A percentile compares a stretch with the other conserved stretches of the same genome.
phyloP scores from a whole-genome alignment of 805 yeast genomes.

The Zygosaccharomyces lentus region DNA sequence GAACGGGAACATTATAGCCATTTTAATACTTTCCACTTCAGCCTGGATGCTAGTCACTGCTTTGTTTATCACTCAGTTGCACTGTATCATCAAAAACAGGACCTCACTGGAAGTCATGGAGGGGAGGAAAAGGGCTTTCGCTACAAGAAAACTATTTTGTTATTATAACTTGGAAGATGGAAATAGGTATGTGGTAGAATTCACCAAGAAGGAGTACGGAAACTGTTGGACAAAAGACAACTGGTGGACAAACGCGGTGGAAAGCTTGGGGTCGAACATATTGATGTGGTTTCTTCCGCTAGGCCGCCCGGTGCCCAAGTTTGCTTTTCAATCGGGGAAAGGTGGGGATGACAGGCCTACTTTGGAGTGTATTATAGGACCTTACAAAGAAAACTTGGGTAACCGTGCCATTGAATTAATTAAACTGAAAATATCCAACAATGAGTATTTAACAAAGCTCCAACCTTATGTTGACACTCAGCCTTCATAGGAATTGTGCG shows the following conservation, averaged over 20 bases:
- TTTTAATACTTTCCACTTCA: slow-evolving; percentile 43
- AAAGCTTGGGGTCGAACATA: slow-evolving; percentile 29
- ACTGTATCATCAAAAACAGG: slow-evolving; percentile 44
- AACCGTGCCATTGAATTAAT: slow-evolving; percentile 7
- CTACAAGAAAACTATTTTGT: slow-evolving; percentile 24
- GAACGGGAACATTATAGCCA: slow-evolving; percentile 48
- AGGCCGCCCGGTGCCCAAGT: slow-evolving; percentile 12
- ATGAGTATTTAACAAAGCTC: slow-evolving; percentile 12
- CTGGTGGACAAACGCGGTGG: slow-evolving; percentile 25
- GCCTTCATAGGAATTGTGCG: background rate
- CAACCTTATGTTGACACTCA: slow-evolving; percentile 14
- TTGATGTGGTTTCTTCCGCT: slow-evolving; percentile 33
- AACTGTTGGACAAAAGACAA: slow-evolving; percentile 25
- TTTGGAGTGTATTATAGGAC: slow-evolving; percentile 8
- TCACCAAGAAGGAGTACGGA: slow-evolving; percentile 27
- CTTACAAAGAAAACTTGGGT: slow-evolving; percentile 10
- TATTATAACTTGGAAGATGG: slow-evolving; percentile 32
- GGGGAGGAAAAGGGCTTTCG: slow-evolving; percentile 19
- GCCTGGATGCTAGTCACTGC: slow-evolving; percentile 45
- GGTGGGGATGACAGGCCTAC: slow-evolving; percentile 24
- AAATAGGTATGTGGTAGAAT: slow-evolving; percentile 41
- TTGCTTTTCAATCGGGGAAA: slow-evolving; percentile 5
- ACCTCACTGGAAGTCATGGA: slow-evolving; percentile 59
- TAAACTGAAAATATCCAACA: slow-evolving; percentile 9
- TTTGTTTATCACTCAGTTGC: slow-evolving; percentile 41